Conservation (phyloP, 495 filamentous ascomycete genomes). For the Thermochaetoides thermophila region DNA sequence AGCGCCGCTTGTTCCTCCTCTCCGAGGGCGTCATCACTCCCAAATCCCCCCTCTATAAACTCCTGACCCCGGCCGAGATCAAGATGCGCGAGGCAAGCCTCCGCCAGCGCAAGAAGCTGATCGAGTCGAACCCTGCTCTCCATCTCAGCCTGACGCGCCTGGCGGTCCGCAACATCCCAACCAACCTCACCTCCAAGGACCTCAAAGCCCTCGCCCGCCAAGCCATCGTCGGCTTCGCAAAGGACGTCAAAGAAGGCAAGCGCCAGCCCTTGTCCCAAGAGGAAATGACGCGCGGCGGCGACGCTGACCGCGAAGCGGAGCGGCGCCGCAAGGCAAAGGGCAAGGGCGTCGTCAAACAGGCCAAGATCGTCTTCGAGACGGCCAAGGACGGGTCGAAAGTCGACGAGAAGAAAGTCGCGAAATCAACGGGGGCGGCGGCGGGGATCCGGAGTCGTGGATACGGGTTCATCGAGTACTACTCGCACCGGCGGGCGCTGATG, state of each 20-base stretch:
- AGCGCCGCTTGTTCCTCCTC: constrained; percentile 80
- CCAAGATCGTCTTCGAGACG: constrained; percentile 87
- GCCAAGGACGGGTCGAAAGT: constrained; percentile 70
- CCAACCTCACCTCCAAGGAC: constrained; percentile 69
- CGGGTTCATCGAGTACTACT: constrained; percentile 94
- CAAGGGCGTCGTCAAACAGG: constrained; percentile 88
- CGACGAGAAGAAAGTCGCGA: constrained; percentile 42
- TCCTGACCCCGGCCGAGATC: constrained; percentile 64
- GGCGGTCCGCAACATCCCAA: constrained; percentile 85
- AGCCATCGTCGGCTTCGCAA: constrained; percentile 85
- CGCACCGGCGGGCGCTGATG: constrained; percentile 90
- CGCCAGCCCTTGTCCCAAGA: constrained; percentile 74
- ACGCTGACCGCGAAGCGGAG: constrained; percentile 68
- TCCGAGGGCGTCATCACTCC: constrained; percentile 67
- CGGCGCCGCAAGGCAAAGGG: constrained; percentile 59
- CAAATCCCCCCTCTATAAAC: constrained; percentile 56
- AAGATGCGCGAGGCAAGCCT: constrained; percentile 76
- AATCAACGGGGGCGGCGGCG: no score
- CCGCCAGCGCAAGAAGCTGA: constrained; percentile 76
- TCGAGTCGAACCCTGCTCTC: constrained; percentile 77
- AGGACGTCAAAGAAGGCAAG: constrained; percentile 60
- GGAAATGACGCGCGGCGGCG: constrained; percentile 61
- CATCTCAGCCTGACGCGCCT: constrained; percentile 85
- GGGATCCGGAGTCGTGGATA: constrained; percentile 81
- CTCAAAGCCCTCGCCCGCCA: constrained; percentile 81